phyloP scores from a whole-genome alignment of 1,284 basidiomycete genomes.

The Fomitopsis pinicola region DNA sequence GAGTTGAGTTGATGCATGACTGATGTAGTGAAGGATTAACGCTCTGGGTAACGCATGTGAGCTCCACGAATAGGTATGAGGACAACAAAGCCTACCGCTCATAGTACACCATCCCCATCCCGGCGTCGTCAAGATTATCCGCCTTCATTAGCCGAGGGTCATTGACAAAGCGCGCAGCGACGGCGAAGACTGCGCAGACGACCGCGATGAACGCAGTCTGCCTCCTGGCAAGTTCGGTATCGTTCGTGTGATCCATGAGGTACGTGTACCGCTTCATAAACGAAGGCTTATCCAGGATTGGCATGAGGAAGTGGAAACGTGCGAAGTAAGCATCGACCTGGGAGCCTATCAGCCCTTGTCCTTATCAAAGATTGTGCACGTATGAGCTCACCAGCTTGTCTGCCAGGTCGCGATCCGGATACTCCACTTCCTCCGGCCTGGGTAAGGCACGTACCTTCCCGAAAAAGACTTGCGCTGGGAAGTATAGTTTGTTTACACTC shows the following conservation, averaged over 20 bases:
- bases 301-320: constrained; percentile 81
- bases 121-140: constrained; percentile 64
- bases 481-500: constrained; percentile 80
- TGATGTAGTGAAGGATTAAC: constrained; percentile 85
- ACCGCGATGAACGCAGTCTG: constrained; percentile 74
- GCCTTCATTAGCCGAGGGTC: constrained; percentile 61
- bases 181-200: constrained; percentile 81
- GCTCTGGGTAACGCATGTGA: constrained; percentile 43
- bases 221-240: constrained; percentile 45
- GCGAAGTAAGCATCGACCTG: constrained; percentile 83
- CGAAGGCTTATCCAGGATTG: constrained; percentile 77
- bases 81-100: constrained; percentile 54
- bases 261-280: constrained; percentile 70
- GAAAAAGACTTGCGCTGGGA: constrained; percentile 84
- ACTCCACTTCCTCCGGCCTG: constrained; percentile 82
- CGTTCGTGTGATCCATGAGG: constrained; percentile 67
- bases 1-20: constrained; percentile 74
- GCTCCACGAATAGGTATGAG: neutral
- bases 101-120: constrained; percentile 83
- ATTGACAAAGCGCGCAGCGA: constrained; percentile 72
- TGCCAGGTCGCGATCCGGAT: constrained; percentile 76
- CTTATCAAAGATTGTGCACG: neutral
- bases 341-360: neutral
- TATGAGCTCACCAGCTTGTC: constrained; percentile 65
- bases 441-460: constrained; percentile 83